These are phyloP conservation scores for Bisporella sp. DNA, from an alignment of 2,329 filamentous ascomycete species.

Conservation along the genomic window DNA sequence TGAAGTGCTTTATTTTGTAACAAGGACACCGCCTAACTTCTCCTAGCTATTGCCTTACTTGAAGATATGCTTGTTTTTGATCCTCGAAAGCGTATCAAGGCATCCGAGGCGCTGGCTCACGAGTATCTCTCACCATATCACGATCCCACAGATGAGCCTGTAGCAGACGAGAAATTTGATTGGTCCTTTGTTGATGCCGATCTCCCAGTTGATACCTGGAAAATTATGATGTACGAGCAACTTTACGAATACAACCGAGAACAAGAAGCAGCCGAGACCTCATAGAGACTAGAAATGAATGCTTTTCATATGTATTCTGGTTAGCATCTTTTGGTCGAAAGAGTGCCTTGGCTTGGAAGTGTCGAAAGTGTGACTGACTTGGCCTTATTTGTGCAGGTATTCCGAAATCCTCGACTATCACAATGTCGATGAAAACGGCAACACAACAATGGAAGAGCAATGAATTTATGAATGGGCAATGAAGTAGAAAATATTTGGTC, in stretches of 20 bases:
- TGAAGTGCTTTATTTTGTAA: constrained; percentile 28
- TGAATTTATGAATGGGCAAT: constrained; percentile 11
- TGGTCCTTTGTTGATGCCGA: constrained; percentile 99
- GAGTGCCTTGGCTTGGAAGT: not conserved
- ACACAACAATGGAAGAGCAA: constrained; percentile 13
- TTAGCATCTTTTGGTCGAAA: not conserved
- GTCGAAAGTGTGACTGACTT: constrained; percentile 24
- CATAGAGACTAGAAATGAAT: constrained; percentile 8
- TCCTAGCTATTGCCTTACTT: constrained; percentile 77
- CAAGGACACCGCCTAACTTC: constrained; percentile 20
- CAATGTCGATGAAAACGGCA: constrained; percentile 55
- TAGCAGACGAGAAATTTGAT: constrained; percentile 95
- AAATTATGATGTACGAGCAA: constrained; percentile 92
- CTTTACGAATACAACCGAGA: constrained; percentile 23
- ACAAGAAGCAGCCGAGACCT: constrained; percentile 8
- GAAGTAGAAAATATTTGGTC: not conserved
- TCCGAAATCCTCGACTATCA: constrained; percentile 98
- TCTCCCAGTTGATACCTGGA: constrained; percentile 97
- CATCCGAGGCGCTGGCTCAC: constrained; percentile 77
- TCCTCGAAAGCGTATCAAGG: constrained; percentile 90
- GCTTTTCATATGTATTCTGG: no score
- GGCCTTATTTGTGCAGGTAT: constrained; percentile 57
- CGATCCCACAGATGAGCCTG: constrained; percentile 92
- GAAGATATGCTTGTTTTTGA: constrained; percentile 98
- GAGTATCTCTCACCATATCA: constrained; percentile 96